Percentiles rank a stretch among this genome's conserved stretches.
Evolutionary conservation across 164 flowering plant species (phyloP).

Genomic region (Stephania yunnanensis): DNA sequence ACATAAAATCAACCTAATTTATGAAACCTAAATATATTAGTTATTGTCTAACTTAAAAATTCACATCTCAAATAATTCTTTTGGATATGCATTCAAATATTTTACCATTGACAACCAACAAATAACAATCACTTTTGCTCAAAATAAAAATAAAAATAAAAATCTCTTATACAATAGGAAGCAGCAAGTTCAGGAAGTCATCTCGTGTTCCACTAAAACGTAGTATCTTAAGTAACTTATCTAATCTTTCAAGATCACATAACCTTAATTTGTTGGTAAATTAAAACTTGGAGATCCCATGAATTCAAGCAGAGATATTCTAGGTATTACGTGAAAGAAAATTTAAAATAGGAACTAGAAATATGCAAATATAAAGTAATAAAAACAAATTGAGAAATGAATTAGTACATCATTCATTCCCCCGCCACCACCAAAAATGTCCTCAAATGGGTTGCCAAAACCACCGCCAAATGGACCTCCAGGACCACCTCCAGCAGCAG

Average conservation of each 20-base stretch:
- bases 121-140: too few relatives aligned
- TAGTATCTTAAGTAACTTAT: too few relatives aligned
- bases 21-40: too few relatives aligned
- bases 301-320: neutral
- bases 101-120: too few relatives aligned
- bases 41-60: too few relatives aligned
- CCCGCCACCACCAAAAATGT: constrained; percentile 28
- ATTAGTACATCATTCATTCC: constrained; percentile 41
- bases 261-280: too few relatives aligned
- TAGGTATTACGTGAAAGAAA: neutral
- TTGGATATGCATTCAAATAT: neutral
- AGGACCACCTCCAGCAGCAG: constrained; percentile 22
- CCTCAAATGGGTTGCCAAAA: constrained; percentile 35
- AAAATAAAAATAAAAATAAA: too few relatives aligned
- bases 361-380: neutral
- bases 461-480: constrained; percentile 25
- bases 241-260: too few relatives aligned
- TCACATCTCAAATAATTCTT: neutral
- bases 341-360: neutral
- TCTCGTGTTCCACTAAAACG: too few relatives aligned
- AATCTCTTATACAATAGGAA: too few relatives aligned
- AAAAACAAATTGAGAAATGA: neutral
- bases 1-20: too few relatives aligned
- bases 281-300: neutral
- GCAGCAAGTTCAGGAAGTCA: too few relatives aligned